Conservation (phyloP, 352 stramenopile genomes). For the Phytopythium chamaehyphon region DNA sequence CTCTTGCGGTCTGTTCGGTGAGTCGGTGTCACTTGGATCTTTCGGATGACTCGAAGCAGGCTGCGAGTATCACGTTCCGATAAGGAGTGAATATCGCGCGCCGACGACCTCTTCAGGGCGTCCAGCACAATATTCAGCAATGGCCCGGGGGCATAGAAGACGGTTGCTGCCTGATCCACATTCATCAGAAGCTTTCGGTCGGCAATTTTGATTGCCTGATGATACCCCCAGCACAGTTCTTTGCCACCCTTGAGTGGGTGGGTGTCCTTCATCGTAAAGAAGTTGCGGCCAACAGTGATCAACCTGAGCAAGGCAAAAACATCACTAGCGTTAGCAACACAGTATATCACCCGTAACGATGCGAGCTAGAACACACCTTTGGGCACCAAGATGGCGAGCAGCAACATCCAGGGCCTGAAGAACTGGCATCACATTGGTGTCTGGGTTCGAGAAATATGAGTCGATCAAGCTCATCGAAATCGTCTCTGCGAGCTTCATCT, state of each 20-base stretch:
- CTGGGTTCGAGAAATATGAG: constrained; percentile 49
- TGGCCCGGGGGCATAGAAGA: constrained; percentile 57
- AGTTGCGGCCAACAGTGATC: constrained; percentile 62
- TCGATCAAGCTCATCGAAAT: constrained; percentile 41
- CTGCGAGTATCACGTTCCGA: constrained; percentile 26
- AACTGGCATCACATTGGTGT: constrained; percentile 54
- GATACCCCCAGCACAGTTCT: constrained; percentile 70
- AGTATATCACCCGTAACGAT: neutral
- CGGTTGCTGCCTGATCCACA: constrained; percentile 63
- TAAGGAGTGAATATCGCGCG: constrained; percentile 33
- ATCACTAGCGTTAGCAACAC: neutral
- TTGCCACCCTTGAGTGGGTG: constrained; percentile 53
- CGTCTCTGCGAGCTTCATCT: constrained; percentile 61
- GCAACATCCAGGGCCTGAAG: constrained; percentile 76
- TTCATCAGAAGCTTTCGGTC: constrained; percentile 64
- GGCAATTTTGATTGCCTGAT: constrained; percentile 56
- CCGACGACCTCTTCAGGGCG: constrained; percentile 25
- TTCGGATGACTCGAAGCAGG: constrained; percentile 37
- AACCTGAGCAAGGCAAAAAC: constrained; percentile 14
- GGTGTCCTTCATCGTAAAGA: constrained; percentile 68
- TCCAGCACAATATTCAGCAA: constrained; percentile 48
- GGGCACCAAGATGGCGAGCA: constrained; percentile 47
- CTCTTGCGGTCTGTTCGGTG: constrained; percentile 61
- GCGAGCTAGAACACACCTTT: constrained; percentile 7
- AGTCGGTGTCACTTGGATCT: constrained; percentile 49